Base-by-base conservation (phyloP, 2,329 filamentous ascomycete genomes). In the Cercospora canescens region DNA sequence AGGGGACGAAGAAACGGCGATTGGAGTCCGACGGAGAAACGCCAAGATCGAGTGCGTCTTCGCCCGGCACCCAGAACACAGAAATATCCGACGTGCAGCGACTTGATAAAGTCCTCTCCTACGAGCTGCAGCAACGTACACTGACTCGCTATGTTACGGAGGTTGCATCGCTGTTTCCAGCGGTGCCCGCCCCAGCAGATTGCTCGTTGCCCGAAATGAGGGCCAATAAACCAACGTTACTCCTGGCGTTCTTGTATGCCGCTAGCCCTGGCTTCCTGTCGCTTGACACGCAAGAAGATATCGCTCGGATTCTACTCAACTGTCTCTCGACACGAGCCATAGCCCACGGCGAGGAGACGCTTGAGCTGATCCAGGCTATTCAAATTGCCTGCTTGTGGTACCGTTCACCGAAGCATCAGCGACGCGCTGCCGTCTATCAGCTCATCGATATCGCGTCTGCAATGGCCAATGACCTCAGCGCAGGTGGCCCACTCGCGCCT, bases 401-500 rank as follows among this genome's bases (percentile, higher is more conserved):
- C 76, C 88, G 88, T 75, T 91, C 91, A 18, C 93, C 92, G 0
- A 88, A 93, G 70, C 86, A 90, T 72, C 91, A 91, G 69, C 91
- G 94, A 73, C 90, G 94, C 78, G 85, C 94, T 74, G 94, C 94
- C 73, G 94, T 94, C 75, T 95, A 93, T 79, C 91, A 94, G 79
- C 84, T 94, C 67, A 87, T 92, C 39, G 91, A 95, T 75, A 87
- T 92, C 71, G 89, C 91, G 1, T 88, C 88, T 57, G 85, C 91
- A 71, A 90, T 96, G 87, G 90, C 89, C 21, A 87, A 94, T 62
- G 92, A 96, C 71, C 84, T 96, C 28, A 92, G 92, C 0, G 85
- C 96, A 8, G 90, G 88, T 11, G 70, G 69, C 1, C 69, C 69
- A 18, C 37, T 66, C 1, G 56, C 64, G 14, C 61, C 60, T 7